Evolutionary conservation across 108 stramenopile species (phyloP).

Genomic region (Aurantiochytrium sp.): DNA sequence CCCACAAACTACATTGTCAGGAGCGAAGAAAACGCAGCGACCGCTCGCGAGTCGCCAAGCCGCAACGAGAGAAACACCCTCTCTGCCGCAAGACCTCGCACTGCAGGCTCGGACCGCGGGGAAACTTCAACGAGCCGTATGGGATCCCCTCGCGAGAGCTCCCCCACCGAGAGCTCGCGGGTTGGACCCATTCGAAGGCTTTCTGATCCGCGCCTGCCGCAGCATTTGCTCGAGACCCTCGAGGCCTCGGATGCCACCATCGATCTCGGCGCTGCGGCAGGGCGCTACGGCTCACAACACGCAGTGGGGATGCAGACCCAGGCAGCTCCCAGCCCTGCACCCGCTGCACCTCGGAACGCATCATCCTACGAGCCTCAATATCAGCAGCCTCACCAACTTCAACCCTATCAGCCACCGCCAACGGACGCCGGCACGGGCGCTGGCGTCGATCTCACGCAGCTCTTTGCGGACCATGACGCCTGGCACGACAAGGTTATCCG

Average conservation of each 20-base stretch:
- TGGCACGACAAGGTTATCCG: not conserved
- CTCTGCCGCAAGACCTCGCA: not conserved
- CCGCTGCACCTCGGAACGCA: not conserved
- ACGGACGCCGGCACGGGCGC: not conserved
- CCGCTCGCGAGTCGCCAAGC: too few species aligned
- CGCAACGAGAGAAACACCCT: too few species aligned
- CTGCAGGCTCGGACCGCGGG: not conserved
- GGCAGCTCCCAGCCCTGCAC: not conserved
- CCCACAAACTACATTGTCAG: not conserved
- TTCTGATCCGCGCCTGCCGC: not conserved
- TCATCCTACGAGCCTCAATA: not conserved
- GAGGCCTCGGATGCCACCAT: not conserved
- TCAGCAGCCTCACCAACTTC: not conserved
- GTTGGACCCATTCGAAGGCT: not conserved
- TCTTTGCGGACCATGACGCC: not conserved
- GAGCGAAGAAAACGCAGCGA: too few species aligned
- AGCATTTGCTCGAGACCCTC: slow-evolving; percentile 1
- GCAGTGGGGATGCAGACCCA: too few species aligned
- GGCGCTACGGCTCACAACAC: too few species aligned
- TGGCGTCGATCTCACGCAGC: not conserved
- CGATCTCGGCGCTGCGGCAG: not conserved
- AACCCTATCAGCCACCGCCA: not conserved
- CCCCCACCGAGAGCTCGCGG: not conserved
- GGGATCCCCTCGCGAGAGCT: not conserved
- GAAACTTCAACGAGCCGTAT: not conserved